Evolutionary conservation across 1,139 yeast species (phyloP).

Genomic region (Kazachstania sp.): DNA sequence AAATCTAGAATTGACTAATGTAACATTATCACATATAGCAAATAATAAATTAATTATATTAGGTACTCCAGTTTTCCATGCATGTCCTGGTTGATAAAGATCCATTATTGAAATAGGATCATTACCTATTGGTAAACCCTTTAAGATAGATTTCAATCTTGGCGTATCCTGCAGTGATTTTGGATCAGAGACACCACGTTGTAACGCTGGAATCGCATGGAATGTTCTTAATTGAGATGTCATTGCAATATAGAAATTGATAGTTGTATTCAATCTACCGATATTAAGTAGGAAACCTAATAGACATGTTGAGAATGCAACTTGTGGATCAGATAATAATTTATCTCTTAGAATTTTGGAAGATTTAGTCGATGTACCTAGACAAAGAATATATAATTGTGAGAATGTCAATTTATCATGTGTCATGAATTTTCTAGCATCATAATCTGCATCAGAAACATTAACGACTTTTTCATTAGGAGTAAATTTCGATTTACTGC

Average conservation of each 20-base stretch:
- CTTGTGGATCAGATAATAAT: slow-evolving; percentile 50
- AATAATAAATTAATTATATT: slow-evolving; percentile 70
- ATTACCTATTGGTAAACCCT: slow-evolving; percentile 45
- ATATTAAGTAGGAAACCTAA: slow-evolving; percentile 81
- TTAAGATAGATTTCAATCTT: slow-evolving; percentile 76
- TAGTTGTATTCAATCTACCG: slow-evolving; percentile 91
- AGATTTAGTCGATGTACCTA: slow-evolving; percentile 77
- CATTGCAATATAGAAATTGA: slow-evolving; percentile 95
- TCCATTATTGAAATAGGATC: slow-evolving; percentile 34
- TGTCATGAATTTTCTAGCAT: slow-evolving; percentile 33
- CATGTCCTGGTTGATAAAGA: neutral
- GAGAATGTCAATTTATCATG: slow-evolving; percentile 59
- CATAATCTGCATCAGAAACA: slow-evolving; percentile 28
- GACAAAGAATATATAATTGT: slow-evolving; percentile 73
- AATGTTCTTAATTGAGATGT: slow-evolving; percentile 85
- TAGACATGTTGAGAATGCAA: slow-evolving; percentile 69
- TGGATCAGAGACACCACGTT: slow-evolving; percentile 51
- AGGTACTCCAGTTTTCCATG: slow-evolving; percentile 10
- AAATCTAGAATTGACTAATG: slow-evolving; percentile 38
- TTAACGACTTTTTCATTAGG: slow-evolving; percentile 17
- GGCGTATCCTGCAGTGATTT: slow-evolving; percentile 94
- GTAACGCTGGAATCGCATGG: slow-evolving; percentile 87
- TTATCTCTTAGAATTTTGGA: slow-evolving; percentile 78
- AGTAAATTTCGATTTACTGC: neutral
- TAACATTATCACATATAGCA: slow-evolving; percentile 57